phyloP scores from a whole-genome alignment of 306 rosid species.

The Echinosophora koreensis region DNA sequence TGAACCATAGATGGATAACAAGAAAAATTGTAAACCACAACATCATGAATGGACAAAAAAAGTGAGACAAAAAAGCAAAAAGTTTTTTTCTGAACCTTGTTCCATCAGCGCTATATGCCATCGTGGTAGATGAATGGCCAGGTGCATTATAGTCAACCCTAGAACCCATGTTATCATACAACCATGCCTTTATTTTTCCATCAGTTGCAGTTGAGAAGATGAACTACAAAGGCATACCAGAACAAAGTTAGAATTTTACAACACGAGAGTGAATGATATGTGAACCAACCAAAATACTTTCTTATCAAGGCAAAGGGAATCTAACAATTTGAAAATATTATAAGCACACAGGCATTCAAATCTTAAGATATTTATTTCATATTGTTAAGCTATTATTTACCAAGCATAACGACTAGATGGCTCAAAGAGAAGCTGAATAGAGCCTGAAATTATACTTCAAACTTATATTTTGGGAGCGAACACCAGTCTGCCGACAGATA shows the following conservation, averaged over 20 bases:
- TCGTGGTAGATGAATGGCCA: conserved; percentile 91
- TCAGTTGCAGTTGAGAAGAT: conserved; percentile 98
- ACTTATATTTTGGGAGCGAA: conserved; percentile 2
- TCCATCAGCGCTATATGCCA: conserved; percentile 98
- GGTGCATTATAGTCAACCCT: conserved; percentile 99
- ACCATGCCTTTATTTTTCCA: conserved; percentile 99
- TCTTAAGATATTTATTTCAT: conserved; percentile 26
- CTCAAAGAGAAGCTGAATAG: conserved; percentile 26
- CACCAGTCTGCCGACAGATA: background rate
- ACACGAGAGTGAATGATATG: background rate
- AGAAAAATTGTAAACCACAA: conserved; percentile 33
- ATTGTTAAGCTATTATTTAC: conserved; percentile 34
- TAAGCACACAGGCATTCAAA: conserved; percentile 30
- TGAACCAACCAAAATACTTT: conserved; percentile 36
- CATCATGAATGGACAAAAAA: conserved; percentile 27
- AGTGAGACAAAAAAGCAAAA: conserved; percentile 22
- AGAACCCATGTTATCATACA: conserved; percentile 95
- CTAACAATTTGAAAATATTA: conserved; percentile 28
- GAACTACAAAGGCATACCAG: conserved; percentile 63
- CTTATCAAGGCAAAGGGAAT: conserved; percentile 22
- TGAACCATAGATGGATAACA: conserved; percentile 41
- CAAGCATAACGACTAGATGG: conserved; percentile 26
- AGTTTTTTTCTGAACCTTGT: conserved; percentile 65
- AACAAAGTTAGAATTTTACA: conserved; percentile 32
- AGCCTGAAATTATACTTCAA: conserved; percentile 28